Evolutionary conservation across 805 yeast species (phyloP).

Genomic region (Candida xiaguanensis): DNA sequence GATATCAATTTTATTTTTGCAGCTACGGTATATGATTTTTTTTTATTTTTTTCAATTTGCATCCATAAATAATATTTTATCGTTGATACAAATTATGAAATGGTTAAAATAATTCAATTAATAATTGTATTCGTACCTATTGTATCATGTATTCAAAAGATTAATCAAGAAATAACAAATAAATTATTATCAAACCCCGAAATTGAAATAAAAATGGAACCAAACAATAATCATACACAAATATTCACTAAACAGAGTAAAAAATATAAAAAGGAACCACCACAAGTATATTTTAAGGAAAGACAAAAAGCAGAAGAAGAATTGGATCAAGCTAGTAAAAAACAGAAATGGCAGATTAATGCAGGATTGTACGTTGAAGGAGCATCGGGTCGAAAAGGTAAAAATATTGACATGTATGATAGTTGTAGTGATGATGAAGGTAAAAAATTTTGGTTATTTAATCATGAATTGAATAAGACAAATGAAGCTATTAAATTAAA

Average conservation of each 20-base stretch:
- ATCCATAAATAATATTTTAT: too few relatives aligned
- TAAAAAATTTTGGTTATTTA: slow-evolving; percentile 3
- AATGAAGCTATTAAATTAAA: background rate
- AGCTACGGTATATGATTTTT: too few relatives aligned
- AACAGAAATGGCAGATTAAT: slow-evolving; percentile 5
- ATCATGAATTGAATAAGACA: background rate
- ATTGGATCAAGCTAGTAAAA: slow-evolving; percentile 1
- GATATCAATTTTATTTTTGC: too few relatives aligned
- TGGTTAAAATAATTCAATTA: too few relatives aligned
- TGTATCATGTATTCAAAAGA: too few relatives aligned
- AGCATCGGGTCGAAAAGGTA: background rate
- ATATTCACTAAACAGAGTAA: slow-evolving; percentile 2
- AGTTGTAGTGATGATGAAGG: slow-evolving; percentile 4
- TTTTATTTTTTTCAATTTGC: too few relatives aligned
- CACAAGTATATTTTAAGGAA: background rate
- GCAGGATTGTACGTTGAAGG: slow-evolving; percentile 7
- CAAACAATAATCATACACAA: background rate
- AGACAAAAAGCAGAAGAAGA: slow-evolving; percentile 1
- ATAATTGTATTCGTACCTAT: too few relatives aligned
- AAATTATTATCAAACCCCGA: background rate
- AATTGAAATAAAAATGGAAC: too few relatives aligned
- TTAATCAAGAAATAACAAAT: too few relatives aligned
- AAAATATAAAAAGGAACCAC: background rate
- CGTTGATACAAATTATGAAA: too few relatives aligned
- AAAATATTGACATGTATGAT: background rate